Base-by-base conservation (phyloP, 2,329 filamentous ascomycete genomes). In the Talaromyces sp. region DNA sequence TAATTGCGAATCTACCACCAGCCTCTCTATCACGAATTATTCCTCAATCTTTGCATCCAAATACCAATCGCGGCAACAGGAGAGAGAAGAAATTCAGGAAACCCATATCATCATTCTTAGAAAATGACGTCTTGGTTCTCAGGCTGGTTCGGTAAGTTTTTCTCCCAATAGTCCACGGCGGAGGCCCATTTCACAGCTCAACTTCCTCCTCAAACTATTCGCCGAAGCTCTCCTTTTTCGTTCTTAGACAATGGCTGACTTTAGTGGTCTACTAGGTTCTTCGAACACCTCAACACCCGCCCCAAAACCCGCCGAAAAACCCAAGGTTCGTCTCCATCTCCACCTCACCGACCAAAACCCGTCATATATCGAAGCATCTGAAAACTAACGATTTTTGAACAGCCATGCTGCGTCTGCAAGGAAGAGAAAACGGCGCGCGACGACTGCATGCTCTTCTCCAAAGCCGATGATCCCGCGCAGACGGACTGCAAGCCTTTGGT, bases 371-470 rank as follows among this genome's bases (percentile, higher is more conserved):
- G 28, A 28, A 28, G 3, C 28, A 28, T 28, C 9, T 33, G 7
- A 11, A n/a, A 21, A 54, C 50, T 40, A 57, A 25, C 35, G 2
- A 11, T 5, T 14, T 54, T 33, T 66, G 35, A 52, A 21, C 61
- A 59, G 92, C 93, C 93, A 48, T 98, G 95, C 85, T 98, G 95
- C 76, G 95, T 98, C 33, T 99, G 95, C 86, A 97, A 93, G 75
- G 87, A 95, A 50, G 92, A 99, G 78, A 99, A 99, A 79, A 83
- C 91, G 42, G 85, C 85, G 69, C 91, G 95, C 67, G 95, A 99
- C 80, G 93, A 99, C 79, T 99, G 95, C 83, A 98, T 99, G 93
- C 90, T 99, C 62, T 97, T 98, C 82, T 96, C 92, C 62, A 92
- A 86, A 66, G 84, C 90, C 65, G 84, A 88, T 72, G 89, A 97